Conservation (phyloP, 2,329 filamentous ascomycete genomes). For the Cladosporium sp. region DNA sequence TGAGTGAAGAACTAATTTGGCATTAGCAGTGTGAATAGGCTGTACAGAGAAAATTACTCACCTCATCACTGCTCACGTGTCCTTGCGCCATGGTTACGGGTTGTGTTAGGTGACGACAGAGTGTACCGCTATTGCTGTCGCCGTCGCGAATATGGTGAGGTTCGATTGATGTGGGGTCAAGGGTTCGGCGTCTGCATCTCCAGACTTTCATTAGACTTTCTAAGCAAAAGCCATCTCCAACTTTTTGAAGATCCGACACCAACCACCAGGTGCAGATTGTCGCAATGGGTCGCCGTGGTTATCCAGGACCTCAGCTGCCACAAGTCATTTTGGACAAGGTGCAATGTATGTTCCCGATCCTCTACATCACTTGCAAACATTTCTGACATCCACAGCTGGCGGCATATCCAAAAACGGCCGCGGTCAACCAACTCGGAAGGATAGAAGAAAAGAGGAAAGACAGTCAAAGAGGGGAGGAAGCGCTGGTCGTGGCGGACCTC, state of each 20-base stretch:
- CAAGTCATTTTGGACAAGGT: constrained; percentile 43
- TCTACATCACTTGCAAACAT: neutral
- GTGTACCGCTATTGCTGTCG: neutral
- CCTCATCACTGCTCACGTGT: constrained; percentile 60
- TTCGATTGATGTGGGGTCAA: constrained; percentile 2
- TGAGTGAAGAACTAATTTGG: constrained; percentile 64
- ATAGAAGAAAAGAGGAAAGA: constrained; percentile 61
- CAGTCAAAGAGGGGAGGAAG: constrained; percentile 52
- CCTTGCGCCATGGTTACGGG: constrained; percentile 41
- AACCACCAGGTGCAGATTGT: neutral
- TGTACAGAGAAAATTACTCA: constrained; percentile 26
- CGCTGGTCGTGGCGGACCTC: neutral
- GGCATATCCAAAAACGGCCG: constrained; percentile 20
- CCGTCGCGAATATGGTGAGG: neutral
- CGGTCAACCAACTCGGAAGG: constrained; percentile 27
- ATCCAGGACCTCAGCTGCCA: constrained; percentile 42
- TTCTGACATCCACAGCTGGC: constrained; percentile 11
- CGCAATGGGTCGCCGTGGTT: constrained; percentile 24
- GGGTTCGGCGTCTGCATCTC: neutral
- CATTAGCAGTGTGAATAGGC: neutral
- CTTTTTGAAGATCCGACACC: neutral
- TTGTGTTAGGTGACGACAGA: neutral
- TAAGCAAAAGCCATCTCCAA: neutral
- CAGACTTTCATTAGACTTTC: neutral
- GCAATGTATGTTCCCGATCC: neutral